These are phyloP conservation scores for Alternaria triticina DNA, from an alignment of 2,329 filamentous ascomycete genomes.

Conservation along the genomic window DNA sequence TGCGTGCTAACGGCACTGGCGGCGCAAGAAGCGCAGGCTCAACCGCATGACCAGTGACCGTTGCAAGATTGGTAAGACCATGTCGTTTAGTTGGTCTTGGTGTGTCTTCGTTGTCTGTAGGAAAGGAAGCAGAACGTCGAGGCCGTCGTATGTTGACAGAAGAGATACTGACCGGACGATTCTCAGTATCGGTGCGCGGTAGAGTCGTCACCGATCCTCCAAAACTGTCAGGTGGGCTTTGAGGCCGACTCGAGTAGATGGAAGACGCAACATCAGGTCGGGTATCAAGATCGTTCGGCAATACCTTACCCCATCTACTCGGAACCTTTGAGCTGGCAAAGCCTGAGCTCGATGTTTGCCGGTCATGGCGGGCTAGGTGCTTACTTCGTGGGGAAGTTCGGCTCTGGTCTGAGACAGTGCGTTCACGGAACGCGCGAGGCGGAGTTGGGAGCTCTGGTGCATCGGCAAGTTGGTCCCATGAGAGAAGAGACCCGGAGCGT, in stretches of 20 bases:
- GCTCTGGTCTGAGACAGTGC: constrained; percentile 29
- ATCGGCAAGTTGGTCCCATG: constrained; percentile 43
- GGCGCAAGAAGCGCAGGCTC: constrained; percentile 5
- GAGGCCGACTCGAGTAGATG: constrained; percentile 49
- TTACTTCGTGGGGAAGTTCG: constrained; percentile 13
- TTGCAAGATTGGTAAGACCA: constrained; percentile 12
- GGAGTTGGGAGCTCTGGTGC: constrained; percentile 24
- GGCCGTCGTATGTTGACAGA: constrained; percentile 13
- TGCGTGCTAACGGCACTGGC: constrained; percentile 18
- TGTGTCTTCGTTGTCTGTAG: constrained; percentile 31
- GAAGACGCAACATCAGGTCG: constrained; percentile 43
- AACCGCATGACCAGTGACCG: neutral
- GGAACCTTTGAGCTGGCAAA: constrained; percentile 47
- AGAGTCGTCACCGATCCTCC: constrained; percentile 32
- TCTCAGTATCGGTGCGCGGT: constrained; percentile 6
- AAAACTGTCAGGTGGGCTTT: constrained; percentile 45
- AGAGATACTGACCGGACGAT: constrained; percentile 14
- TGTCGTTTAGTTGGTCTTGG: constrained; percentile 23
- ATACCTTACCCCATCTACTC: constrained; percentile 47
- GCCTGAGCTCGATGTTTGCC: constrained; percentile 46
- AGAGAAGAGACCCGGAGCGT: constrained; percentile 50
- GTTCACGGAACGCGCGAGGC: constrained; percentile 19
- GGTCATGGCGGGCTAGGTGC: constrained; percentile 26
- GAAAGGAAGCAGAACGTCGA: constrained; percentile 29
- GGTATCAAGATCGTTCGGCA: constrained; percentile 20